Percentiles rank a stretch among this genome's conserved stretches.
Conservation (phyloP, 345 rosid species). For the Geranium brycei region DNA sequence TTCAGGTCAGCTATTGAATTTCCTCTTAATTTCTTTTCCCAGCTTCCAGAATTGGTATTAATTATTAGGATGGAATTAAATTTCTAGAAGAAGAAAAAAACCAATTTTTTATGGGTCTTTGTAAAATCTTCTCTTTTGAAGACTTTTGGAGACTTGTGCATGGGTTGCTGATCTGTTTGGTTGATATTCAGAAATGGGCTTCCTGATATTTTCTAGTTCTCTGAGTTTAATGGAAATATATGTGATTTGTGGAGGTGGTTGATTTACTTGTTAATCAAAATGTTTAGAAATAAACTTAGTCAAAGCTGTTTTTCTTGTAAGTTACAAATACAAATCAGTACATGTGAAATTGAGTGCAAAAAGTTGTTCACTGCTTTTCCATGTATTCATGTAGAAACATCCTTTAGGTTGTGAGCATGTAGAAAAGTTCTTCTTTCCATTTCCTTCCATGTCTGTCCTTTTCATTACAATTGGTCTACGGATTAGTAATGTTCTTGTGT, state of each 20-base stretch:
- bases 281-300: neutral
- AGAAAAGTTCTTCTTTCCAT: neutral
- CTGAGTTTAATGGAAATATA: too few species aligned
- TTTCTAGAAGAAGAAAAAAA: neutral
- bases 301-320: neutral
- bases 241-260: too few species aligned
- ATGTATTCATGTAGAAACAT: too few species aligned
- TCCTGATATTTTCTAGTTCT: neutral
- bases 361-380: neutral
- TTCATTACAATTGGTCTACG: neutral
- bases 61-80: neutral
- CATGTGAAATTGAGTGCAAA: neutral
- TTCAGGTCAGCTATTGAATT: neutral
- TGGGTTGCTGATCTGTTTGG: neutral
- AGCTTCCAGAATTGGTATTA: neutral
- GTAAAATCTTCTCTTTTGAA: neutral
- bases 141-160: neutral
- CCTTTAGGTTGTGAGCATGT: neutral
- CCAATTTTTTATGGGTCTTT: neutral
- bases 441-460: neutral
- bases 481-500: neutral
- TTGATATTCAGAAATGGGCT: neutral
- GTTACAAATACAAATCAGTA: neutral
- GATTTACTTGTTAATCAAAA: neutral
- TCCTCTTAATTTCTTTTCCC: neutral